Conservation (phyloP, 495 filamentous ascomycete species). For the Aspergillus sparsus region DNA sequence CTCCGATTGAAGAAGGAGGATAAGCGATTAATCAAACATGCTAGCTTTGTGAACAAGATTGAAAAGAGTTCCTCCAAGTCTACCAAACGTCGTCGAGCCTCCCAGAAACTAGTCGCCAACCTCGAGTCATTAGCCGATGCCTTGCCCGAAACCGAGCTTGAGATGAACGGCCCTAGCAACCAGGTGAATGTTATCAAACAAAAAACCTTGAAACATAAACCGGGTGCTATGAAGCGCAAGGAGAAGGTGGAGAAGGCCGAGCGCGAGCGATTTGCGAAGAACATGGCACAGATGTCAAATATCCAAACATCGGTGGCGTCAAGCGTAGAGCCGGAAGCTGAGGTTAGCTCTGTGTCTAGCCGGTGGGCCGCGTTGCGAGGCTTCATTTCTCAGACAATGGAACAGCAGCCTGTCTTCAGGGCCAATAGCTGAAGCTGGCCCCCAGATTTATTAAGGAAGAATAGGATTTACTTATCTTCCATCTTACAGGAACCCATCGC, state of each 20-base stretch:
- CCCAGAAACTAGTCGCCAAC: slow-evolving; percentile 75
- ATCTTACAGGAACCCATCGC: background rate
- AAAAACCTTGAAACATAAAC: slow-evolving; percentile 68
- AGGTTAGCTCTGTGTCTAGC: slow-evolving; percentile 48
- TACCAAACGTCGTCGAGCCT: slow-evolving; percentile 63
- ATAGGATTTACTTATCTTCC: too few species aligned
- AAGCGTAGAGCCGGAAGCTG: slow-evolving; percentile 19
- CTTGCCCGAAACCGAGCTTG: slow-evolving; percentile 58
- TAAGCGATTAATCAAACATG: slow-evolving; percentile 75
- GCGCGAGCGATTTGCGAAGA: slow-evolving; percentile 77
- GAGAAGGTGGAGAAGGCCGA: slow-evolving; percentile 76
- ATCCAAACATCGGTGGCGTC: slow-evolving; percentile 27
- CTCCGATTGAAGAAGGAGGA: slow-evolving; percentile 72
- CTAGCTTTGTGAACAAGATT: slow-evolving; percentile 72
- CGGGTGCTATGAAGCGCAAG: slow-evolving; percentile 80
- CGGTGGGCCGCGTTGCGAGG: slow-evolving; percentile 68
- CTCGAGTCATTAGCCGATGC: slow-evolving; percentile 77
- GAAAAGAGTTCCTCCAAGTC: slow-evolving; percentile 57
- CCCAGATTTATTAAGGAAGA: background rate
- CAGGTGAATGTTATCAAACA: slow-evolving; percentile 59
- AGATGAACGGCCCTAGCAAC: slow-evolving; percentile 35
- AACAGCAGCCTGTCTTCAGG: slow-evolving; percentile 67
- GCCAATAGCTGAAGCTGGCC: slow-evolving; percentile 29
- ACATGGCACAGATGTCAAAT: slow-evolving; percentile 64
- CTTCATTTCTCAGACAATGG: slow-evolving; percentile 73